Evolutionary conservation across 345 rosid species (phyloP).

Genomic region (Populus davidiana): DNA sequence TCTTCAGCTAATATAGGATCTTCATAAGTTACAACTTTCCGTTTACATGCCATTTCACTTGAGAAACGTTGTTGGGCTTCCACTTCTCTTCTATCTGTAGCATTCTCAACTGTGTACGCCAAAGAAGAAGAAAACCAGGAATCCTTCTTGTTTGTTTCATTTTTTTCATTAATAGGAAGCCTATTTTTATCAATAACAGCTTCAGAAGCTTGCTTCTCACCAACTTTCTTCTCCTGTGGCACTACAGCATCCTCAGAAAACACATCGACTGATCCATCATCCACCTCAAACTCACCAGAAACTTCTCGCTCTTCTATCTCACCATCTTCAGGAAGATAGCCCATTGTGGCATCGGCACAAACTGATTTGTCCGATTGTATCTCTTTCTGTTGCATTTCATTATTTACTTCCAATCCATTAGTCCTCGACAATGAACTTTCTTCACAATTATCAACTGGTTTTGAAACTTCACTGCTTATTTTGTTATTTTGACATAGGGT

Average conservation of each 20-base stretch:
- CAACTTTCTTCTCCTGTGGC: conserved; percentile 23
- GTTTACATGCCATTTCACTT: conserved; percentile 20
- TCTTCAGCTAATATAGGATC: conserved; percentile 17
- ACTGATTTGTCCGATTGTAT: conserved; percentile 32
- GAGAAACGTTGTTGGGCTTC: conserved; percentile 18
- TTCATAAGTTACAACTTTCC: conserved; percentile 20
- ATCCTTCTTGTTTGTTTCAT: conserved; percentile 13
- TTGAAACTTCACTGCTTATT: conserved; percentile 25
- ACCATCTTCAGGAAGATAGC: conserved; percentile 29
- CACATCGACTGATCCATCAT: conserved; percentile 21
- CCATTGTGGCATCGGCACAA: conserved; percentile 14
- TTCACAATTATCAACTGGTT: conserved; percentile 14
- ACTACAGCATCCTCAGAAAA: conserved; percentile 23
- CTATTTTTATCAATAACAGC: conserved; percentile 17
- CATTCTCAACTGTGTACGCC: conserved; percentile 2
- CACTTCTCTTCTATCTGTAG: background rate
- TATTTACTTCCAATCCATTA: conserved; percentile 7
- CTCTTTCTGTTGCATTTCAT: conserved; percentile 33
- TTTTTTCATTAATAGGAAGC: conserved; percentile 16
- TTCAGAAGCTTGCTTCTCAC: conserved; percentile 29
- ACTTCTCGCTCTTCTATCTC: conserved; percentile 62
- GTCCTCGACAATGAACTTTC: conserved; percentile 8
- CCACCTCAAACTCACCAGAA: conserved; percentile 35
- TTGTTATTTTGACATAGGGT: conserved; percentile 6
- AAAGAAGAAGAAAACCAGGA: conserved; percentile 8